Evolutionary conservation across 495 filamentous ascomycete genomes (phyloP), one percentile per base, ranked within the genome.

Genomic region (Penicillium egyptiacum): DNA sequence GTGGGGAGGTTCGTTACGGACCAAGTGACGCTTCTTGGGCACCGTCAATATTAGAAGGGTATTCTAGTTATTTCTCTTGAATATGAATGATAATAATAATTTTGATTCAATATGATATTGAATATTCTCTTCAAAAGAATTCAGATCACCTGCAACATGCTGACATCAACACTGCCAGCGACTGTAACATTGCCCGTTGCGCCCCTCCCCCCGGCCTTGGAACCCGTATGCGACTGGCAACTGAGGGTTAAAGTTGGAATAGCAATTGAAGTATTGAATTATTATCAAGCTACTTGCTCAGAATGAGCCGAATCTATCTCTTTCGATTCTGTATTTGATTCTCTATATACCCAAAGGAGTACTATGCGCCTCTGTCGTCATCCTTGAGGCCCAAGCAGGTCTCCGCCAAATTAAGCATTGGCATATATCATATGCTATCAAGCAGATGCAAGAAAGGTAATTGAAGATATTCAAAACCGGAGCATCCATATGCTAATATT

Each of bases 101-200:
- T 19, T 20, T 23, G 7, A 23, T 26, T 16, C 10, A 17, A 17
- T 1, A 28, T 28, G 25, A 48, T 25, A 48, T 48, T 31, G n/a
- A 31, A 48, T 48, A 17, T 48, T 14, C 45, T 46, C 5, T 26
- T 42, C 41, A 25, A 42, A 14, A 42, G 17, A 25, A 37, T 37
- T 50, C 22, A 11, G 28, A 28, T 48, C 12, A 39, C 20, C 50
- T 35, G 19, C 35, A 41, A 35, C 48, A 61, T 51, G 42, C 63
- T 69, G 66, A 69, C 66, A 69, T 69, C 66, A 69, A 66, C 63
- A 63, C 63, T 66, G 53, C 41, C 19, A 43, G 19, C 30, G 54
- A 62, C 56, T 67, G 64, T 48, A 67, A 67, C 64, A 62, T 67
- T 55, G 57, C 58, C 58, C 55, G 19, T 58, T 61, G 55, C 61